A percentile compares a stretch with the other conserved stretches of the same genome.
phyloP scores from a whole-genome alignment of 169 alveolate species.

The Eimeria maxima region DNA sequence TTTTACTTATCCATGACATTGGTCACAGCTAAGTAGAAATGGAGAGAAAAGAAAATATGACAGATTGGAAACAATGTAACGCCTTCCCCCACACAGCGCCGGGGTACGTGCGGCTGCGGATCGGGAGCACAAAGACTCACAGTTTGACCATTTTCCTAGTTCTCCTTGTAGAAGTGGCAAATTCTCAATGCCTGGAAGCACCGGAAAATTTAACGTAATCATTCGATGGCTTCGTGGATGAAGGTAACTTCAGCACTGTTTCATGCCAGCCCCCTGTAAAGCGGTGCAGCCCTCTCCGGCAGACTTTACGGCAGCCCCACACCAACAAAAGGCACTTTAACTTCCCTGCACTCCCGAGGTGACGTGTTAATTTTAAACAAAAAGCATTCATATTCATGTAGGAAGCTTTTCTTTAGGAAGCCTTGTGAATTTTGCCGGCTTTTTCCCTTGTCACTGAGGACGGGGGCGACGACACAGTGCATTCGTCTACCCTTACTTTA shows the following conservation, averaged over 20 bases:
- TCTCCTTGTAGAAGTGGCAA: background rate
- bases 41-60: background rate
- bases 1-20: background rate
- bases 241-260: background rate
- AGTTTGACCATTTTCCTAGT: conserved; percentile 41
- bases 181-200: conserved; percentile 44
- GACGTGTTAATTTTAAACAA: background rate
- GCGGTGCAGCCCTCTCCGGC: conserved; percentile 37
- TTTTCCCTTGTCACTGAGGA: background rate
- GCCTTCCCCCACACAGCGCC: background rate
- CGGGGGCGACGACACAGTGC: background rate
- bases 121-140: conserved; percentile 41
- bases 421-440: background rate
- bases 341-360: background rate
- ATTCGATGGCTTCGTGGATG: background rate
- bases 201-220: conserved; percentile 27
- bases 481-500: background rate
- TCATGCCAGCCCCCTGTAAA: conserved; percentile 3
- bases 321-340: background rate
- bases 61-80: background rate
- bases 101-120: background rate
- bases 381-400: background rate
- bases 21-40: background rate
- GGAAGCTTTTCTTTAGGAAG: background rate
- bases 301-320: conserved; percentile 40